Evolutionary conservation across 78 protist species (phyloP).

Genomic region (slime mould (Dictyostelium discoideum)): DNA sequence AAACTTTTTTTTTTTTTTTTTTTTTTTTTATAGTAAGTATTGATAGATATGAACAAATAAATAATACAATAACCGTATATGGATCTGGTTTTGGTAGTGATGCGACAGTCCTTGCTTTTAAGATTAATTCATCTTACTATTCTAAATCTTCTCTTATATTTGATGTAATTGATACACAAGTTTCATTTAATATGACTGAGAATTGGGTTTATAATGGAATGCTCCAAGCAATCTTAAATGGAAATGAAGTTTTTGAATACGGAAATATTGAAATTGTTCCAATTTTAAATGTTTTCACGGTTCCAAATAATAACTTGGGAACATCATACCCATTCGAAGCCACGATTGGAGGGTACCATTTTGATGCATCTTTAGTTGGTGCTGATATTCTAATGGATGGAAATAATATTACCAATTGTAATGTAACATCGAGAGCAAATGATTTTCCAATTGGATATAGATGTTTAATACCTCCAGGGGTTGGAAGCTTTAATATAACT

Average conservation of each 20-base stretch:
- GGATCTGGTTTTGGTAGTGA: neutral
- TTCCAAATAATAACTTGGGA: neutral
- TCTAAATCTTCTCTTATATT: neutral
- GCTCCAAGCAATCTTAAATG: neutral
- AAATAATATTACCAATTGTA: neutral
- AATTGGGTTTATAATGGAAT: neutral
- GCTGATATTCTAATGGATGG: neutral
- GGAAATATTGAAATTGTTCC: neutral
- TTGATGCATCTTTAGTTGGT: neutral
- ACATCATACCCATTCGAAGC: neutral
- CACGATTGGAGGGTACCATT: neutral
- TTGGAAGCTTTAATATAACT: neutral
- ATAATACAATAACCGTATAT: neutral
- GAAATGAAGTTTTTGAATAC: neutral
- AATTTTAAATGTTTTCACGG: neutral
- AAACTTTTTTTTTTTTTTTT: too few species aligned
- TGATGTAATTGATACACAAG: neutral
- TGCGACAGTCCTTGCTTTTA: neutral
- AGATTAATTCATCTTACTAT: neutral
- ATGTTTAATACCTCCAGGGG: neutral
- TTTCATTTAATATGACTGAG: neutral
- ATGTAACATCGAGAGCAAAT: neutral
- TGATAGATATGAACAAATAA: neutral
- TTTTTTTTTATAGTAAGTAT: neutral
- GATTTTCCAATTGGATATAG: neutral